These are phyloP conservation scores for Pythium aphanidermatum DNA, from an alignment of 352 stramenopile species.

Conservation along the genomic window DNA sequence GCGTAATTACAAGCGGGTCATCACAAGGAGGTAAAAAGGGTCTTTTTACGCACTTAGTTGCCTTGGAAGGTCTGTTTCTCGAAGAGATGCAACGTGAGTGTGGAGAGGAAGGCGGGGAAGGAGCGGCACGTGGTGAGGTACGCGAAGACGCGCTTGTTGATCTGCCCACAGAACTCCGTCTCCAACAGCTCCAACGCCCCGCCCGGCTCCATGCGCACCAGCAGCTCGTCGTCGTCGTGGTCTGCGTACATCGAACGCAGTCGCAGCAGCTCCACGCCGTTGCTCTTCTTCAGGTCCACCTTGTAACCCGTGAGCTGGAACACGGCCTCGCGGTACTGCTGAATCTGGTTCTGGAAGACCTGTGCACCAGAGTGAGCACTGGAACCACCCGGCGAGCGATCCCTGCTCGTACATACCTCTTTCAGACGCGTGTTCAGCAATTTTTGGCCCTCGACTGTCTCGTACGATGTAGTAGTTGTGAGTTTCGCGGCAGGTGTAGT, in stretches of 20 bases:
- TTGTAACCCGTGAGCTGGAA: conserved; percentile 88
- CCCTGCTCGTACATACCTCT: conserved; percentile 45
- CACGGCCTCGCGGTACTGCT: conserved; percentile 85
- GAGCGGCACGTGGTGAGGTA: conserved; percentile 81
- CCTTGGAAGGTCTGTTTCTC: conserved; percentile 88
- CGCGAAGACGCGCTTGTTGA: conserved; percentile 56
- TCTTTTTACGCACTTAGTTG: too few relatives aligned
- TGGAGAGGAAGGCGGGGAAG: conserved; percentile 85
- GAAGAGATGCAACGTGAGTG: conserved; percentile 85
- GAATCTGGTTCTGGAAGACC: conserved; percentile 70
- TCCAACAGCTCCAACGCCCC: conserved; percentile 77
- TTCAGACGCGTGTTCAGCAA: conserved; percentile 86
- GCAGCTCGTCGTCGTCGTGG: conserved; percentile 75
- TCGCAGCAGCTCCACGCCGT: conserved; percentile 65
- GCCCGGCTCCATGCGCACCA: conserved; percentile 79
- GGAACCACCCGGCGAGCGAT: too few relatives aligned
- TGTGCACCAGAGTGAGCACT: conserved; percentile 1
- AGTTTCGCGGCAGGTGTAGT: conserved; percentile 25
- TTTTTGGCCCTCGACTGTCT: conserved; percentile 81
- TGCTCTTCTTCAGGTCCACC: conserved; percentile 79
- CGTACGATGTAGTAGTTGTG: conserved; percentile 78
- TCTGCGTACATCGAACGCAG: conserved; percentile 82
- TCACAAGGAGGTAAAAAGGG: too few relatives aligned
- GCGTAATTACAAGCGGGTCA: background rate
- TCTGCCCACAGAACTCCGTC: conserved; percentile 63